phyloP scores from a whole-genome alignment of 768 basidiomycete species.

The Suillus spraguei region DNA sequence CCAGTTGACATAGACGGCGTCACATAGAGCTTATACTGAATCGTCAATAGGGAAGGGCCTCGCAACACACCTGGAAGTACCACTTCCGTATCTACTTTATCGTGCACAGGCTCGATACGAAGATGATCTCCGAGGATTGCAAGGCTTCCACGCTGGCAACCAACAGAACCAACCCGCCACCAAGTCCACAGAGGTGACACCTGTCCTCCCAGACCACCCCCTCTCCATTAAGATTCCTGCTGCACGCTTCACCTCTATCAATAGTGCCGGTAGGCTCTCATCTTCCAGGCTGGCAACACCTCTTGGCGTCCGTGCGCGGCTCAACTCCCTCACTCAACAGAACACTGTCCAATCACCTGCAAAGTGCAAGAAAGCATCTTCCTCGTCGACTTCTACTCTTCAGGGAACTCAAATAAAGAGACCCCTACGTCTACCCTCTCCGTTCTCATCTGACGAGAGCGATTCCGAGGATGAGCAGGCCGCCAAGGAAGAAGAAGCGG shows the following conservation, averaged over 20 bases:
- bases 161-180: slow-evolving; percentile 33
- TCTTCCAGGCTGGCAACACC: slow-evolving; percentile 53
- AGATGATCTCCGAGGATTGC: slow-evolving; percentile 79
- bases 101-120: slow-evolving; percentile 84
- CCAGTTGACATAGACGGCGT: neutral
- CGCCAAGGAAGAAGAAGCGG: slow-evolving; percentile 69
- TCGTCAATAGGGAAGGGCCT: slow-evolving; percentile 73
- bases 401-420: slow-evolving; percentile 50
- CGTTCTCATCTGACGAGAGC: slow-evolving; percentile 58
- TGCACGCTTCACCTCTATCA: slow-evolving; percentile 4
- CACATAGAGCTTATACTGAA: neutral
- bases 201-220: slow-evolving; percentile 16
- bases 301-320: slow-evolving; percentile 66
- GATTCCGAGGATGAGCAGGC: slow-evolving; percentile 58
- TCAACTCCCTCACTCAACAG: slow-evolving; percentile 66
- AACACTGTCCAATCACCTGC: slow-evolving; percentile 40
- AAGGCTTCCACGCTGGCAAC: slow-evolving; percentile 59
- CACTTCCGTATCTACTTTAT: slow-evolving; percentile 83
- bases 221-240: slow-evolving; percentile 5
- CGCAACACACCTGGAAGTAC: slow-evolving; percentile 77
- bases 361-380: slow-evolving; percentile 50
- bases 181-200: slow-evolving; percentile 20
- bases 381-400: slow-evolving; percentile 74
- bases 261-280: slow-evolving; percentile 29
- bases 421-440: slow-evolving; percentile 43